Conservation (phyloP, 202 grass and related monocot genomes). For the Eragrostis tef region DNA sequence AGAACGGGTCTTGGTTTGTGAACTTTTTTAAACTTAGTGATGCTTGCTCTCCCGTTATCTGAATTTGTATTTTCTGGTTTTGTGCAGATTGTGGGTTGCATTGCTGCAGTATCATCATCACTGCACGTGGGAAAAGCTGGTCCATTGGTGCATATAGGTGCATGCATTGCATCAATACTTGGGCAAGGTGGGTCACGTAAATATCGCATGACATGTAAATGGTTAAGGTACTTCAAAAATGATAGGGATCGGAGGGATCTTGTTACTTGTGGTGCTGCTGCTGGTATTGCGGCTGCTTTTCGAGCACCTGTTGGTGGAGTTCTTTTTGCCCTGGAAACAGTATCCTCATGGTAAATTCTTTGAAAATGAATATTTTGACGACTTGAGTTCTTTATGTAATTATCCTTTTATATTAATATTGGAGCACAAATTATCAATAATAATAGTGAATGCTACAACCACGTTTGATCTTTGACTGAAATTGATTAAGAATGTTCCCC, state of each 20-base stretch:
- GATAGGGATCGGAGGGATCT: conserved; percentile 93
- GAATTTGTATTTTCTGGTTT: conserved; percentile 32
- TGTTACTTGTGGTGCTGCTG: conserved; percentile 87
- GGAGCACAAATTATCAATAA: background rate
- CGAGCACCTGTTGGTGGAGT: conserved; percentile 87
- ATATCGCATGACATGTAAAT: conserved; percentile 72
- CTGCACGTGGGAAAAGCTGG: conserved; percentile 93
- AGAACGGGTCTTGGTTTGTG: conserved; percentile 1
- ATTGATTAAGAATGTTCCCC: too few relatives aligned
- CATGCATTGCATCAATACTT: conserved; percentile 91
- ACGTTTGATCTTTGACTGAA: conserved; percentile 13
- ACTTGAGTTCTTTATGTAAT: background rate
- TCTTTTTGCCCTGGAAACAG: conserved; percentile 86
- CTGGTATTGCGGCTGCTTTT: conserved; percentile 93
- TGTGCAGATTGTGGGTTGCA: conserved; percentile 76
- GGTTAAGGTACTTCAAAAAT: conserved; percentile 95
- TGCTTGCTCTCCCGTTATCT: background rate
- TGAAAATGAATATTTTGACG: conserved; percentile 22
- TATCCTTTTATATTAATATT: background rate
- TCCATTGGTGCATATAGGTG: conserved; percentile 75
- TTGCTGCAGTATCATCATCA: conserved; percentile 94
- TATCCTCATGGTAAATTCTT: conserved; percentile 88
- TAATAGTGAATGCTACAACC: background rate
- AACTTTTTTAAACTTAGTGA: conserved; percentile 3
- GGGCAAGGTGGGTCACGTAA: conserved; percentile 81